Evolutionary conservation across 2,329 filamentous ascomycete species (phyloP).

Genomic region (Karstenula rhodostoma): DNA sequence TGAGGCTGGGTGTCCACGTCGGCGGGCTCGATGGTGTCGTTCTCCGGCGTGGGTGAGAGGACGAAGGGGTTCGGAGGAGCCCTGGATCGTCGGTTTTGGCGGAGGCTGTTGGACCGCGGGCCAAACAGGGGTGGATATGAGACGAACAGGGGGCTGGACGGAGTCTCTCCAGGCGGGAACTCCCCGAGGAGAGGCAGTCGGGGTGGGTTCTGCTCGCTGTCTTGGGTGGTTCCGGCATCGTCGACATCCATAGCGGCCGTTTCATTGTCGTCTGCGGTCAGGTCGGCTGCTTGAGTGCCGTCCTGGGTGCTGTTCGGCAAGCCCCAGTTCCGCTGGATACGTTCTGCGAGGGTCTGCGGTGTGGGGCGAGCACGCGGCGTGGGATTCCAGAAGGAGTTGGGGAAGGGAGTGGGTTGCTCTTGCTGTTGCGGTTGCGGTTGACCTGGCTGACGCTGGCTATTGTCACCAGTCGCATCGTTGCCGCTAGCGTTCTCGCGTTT

Average conservation of each 20-base stretch:
- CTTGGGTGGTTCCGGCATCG: neutral
- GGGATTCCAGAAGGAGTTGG: neutral
- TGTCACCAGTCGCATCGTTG: neutral
- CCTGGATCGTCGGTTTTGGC: neutral
- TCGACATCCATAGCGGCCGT: neutral
- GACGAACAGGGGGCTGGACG: accelerated
- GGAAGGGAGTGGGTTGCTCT: neutral
- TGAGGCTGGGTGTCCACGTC: neutral
- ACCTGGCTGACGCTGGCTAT: neutral
- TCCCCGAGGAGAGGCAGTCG: neutral
- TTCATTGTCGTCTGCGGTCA: neutral
- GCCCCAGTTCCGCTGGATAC: neutral
- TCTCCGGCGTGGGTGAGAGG: neutral
- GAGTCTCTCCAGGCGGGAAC: neutral
- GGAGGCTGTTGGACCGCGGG: neutral
- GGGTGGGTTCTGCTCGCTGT: neutral
- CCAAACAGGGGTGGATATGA: neutral
- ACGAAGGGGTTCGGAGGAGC: neutral
- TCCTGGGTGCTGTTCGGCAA: neutral
- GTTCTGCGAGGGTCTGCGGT: neutral
- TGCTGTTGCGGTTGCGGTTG: neutral
- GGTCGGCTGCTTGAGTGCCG: neutral
- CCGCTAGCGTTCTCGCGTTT: neutral
- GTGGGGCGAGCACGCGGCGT: neutral
- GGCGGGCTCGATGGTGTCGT: neutral